Evolutionary conservation across 352 stramenopile genomes (phyloP).

Genomic region (Globisporangium camurandrum): DNA sequence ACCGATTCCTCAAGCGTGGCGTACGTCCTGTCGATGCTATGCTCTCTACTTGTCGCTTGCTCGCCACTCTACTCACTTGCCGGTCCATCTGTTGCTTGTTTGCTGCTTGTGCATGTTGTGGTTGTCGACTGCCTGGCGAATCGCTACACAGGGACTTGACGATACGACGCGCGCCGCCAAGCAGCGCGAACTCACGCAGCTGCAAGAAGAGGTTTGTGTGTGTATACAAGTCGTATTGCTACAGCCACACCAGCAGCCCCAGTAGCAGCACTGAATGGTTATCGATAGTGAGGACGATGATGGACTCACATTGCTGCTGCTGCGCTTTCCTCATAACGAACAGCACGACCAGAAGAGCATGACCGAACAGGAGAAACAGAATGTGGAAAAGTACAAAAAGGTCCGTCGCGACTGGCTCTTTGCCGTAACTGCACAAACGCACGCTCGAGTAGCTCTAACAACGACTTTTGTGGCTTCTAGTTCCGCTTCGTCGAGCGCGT

Average conservation of each 20-base stretch:
- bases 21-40: no score
- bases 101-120: not conserved
- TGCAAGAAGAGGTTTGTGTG: slow-evolving; percentile 30
- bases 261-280: no score
- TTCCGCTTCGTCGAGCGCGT: slow-evolving; percentile 78
- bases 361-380: slow-evolving; percentile 56
- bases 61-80: no score
- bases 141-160: slow-evolving; percentile 21
- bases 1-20: slow-evolving; percentile 71
- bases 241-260: not conserved
- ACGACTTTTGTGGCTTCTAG: slow-evolving; percentile 14
- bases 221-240: not conserved
- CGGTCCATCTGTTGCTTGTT: no score
- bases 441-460: not conserved
- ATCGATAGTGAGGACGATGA: not conserved
- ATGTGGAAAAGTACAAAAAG: slow-evolving; percentile 76
- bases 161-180: slow-evolving; percentile 37
- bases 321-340: not conserved
- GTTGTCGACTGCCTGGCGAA: not conserved
- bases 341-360: slow-evolving; percentile 41
- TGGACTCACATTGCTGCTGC: not conserved
- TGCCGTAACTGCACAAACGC: not conserved
- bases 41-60: no score
- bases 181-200: slow-evolving; percentile 38
- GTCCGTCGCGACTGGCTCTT: slow-evolving; percentile 27